phyloP scores from a whole-genome alignment of 83 land plant genomes.

The Larix sibirica region DNA sequence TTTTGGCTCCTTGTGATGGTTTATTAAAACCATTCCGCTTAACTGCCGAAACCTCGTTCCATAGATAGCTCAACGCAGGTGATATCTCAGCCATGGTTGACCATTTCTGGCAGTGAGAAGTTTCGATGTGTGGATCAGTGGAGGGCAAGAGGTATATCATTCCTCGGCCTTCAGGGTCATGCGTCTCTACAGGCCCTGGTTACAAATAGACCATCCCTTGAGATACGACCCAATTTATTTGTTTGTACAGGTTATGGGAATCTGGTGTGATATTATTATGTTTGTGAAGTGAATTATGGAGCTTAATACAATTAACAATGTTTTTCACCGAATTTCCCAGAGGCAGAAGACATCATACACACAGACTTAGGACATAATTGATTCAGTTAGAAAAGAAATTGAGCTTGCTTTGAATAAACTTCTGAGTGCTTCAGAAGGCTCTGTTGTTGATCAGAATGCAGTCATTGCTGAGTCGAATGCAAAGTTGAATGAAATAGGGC shows the following conservation, averaged over 20 bases:
- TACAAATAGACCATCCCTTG: too few species aligned
- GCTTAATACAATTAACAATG: slow-evolving; percentile 67
- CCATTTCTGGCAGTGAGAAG: too few species aligned
- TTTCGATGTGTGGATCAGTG: too few species aligned
- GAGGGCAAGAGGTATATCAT: too few species aligned
- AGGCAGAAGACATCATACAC: slow-evolving; percentile 79
- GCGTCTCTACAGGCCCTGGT: too few species aligned
- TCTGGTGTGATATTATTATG: neutral
- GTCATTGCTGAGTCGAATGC: slow-evolving; percentile 50
- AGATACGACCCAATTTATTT: too few species aligned
- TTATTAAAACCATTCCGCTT: too few species aligned
- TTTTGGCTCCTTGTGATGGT: too few species aligned
- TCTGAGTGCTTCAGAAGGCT: slow-evolving; percentile 11
- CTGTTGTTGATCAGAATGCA: slow-evolving; percentile 22
- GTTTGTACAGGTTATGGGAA: neutral
- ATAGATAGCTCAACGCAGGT: too few species aligned
- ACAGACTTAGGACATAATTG: slow-evolving; percentile 61
- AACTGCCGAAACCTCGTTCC: too few species aligned
- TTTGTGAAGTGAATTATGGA: slow-evolving; percentile 55
- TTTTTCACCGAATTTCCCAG: slow-evolving; percentile 87
- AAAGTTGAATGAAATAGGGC: slow-evolving; percentile 59
- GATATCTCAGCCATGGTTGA: too few species aligned
- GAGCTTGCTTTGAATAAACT: slow-evolving; percentile 43
- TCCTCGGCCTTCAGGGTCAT: too few species aligned
- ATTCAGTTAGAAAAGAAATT: slow-evolving; percentile 52